Percentiles rank a stretch among this genome's conserved stretches.
phyloP scores from a whole-genome alignment of 2,329 filamentous ascomycete species.

The Fusarium piperis region DNA sequence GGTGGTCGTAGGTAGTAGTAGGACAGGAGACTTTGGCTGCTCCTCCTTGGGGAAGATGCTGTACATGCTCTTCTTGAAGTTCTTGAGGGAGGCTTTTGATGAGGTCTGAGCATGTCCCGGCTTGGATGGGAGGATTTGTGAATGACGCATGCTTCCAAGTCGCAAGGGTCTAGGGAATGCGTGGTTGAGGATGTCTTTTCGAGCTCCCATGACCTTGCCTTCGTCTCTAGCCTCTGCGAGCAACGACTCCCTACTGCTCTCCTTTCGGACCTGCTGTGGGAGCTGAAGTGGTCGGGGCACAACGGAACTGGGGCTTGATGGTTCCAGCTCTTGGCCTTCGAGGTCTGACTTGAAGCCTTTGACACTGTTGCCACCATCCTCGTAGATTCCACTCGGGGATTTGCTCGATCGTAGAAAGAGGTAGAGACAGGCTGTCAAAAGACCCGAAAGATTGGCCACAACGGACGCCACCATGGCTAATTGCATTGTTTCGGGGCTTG shows the following conservation, averaged over 20 bases:
- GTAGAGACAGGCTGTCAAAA: constrained; percentile 72
- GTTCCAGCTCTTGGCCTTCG: constrained; percentile 25
- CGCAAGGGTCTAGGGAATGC: constrained; percentile 28
- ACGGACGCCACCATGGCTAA: constrained; percentile 72
- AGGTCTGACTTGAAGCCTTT: constrained; percentile 28
- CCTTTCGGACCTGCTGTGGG: constrained; percentile 16
- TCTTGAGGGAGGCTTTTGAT: constrained; percentile 35
- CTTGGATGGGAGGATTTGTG: constrained; percentile 18
- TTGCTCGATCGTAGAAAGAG: constrained; percentile 73
- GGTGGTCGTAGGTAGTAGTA: constrained; percentile 60
- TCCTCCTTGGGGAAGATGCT: constrained; percentile 37
- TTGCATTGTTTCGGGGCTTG: constrained; percentile 54
- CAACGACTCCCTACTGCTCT: constrained; percentile 20
- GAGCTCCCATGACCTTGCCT: constrained; percentile 44
- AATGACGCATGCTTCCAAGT: constrained; percentile 35
- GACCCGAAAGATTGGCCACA: constrained; percentile 71
- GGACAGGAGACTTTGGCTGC: constrained; percentile 36
- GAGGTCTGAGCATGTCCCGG: constrained; percentile 29
- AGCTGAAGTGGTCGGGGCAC: constrained; percentile 20
- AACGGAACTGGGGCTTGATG: constrained; percentile 5
- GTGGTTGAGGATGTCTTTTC: constrained; percentile 29
- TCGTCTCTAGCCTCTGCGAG: constrained; percentile 43
- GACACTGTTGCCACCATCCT: constrained; percentile 38
- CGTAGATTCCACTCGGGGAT: constrained; percentile 61
- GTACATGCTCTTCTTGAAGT: constrained; percentile 41